Percentiles rank a stretch among this genome's conserved stretches.
Evolutionary conservation across 768 basidiomycete genomes (phyloP).

Genomic region (Asterophora parasitica): DNA sequence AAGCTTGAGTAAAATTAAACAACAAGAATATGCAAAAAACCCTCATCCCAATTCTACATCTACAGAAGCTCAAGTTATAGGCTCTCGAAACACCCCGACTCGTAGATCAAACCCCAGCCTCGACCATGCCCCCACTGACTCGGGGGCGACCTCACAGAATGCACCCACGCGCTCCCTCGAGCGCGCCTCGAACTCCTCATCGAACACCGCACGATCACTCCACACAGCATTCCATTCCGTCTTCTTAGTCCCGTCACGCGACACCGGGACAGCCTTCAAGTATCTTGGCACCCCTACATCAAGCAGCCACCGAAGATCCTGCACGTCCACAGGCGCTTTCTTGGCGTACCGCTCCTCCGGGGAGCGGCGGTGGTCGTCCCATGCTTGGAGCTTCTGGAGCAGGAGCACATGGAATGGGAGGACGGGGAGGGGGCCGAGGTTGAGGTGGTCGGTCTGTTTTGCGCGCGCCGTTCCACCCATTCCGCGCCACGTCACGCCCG

Average conservation of each 20-base stretch:
- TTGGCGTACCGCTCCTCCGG: constrained; percentile 11
- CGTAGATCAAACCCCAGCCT: constrained; percentile 6
- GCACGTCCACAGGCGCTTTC: constrained; percentile 12
- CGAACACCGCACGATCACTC: constrained; percentile 9
- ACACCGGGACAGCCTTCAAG: background rate
- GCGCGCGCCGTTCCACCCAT: background rate
- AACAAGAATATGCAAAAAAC: no score
- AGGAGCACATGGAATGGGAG: constrained; percentile 15
- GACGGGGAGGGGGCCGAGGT: constrained; percentile 2
- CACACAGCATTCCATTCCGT: background rate
- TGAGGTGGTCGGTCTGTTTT: no score
- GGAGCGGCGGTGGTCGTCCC: constrained; percentile 16
- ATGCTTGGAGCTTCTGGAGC: constrained; percentile 19
- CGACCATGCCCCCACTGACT: background rate
- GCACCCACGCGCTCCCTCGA: constrained; percentile 8
- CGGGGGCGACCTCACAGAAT: constrained; percentile 10
- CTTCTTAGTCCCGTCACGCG: no score
- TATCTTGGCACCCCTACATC: background rate
- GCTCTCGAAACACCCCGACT: no score
- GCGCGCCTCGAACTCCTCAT: constrained; percentile 9
- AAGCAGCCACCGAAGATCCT: constrained; percentile 13
- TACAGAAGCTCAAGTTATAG: no score
- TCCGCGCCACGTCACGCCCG: constrained; percentile 2
- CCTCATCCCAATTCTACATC: no score
- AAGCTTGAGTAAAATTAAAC: no score